Evolutionary conservation across 331 rosid species (phyloP), one percentile per base, ranked within the genome.

Genomic region (Quercus phellos): DNA sequence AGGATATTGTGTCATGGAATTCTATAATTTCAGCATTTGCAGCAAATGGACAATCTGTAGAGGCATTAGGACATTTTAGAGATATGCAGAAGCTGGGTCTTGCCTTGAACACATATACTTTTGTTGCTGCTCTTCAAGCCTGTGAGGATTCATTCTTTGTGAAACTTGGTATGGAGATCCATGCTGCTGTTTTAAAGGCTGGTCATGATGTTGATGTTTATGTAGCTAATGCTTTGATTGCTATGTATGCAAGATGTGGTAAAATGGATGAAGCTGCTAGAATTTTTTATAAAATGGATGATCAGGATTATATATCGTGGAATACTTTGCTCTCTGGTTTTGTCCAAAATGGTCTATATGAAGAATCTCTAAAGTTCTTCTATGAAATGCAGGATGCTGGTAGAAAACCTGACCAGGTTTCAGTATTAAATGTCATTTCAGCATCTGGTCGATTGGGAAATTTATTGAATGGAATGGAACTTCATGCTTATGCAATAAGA

Each of bases 301-400:
- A 10, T 70, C 90, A 84, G 84, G 97, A 93, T 87, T 11, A 10
- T 84, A 80, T 93, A 50, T 90, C 96, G 4, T 90, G 92, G 94
- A 93, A 93, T 78, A 81, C 91, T 3, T 50, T 93, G 86, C 87
- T 90, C 56, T 89, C 97, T 4, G 91, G 94, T 79, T 87, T 90
- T 55, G 87, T 88, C 74, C 97, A 89, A 81, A 84, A 85, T 74
- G 93, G 84, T 61, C 84, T 60, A 6, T 80, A 87, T 75, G 59
- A 55, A 69, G 90, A 89, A 71, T 90, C 94, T 18, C 76, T 85
- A 14, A 72, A 56, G 46, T 72, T 89, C 84, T 88, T 89, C 73
- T 77, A 43, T 78, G 84, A 82, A 55, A 82, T 90, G 93, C 74
- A 71, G 81, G 59, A 78, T 51, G 68, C 68, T 55, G 89, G 86